Evolutionary conservation across 768 basidiomycete species (phyloP).

Genomic region (Agaricus blazei): DNA sequence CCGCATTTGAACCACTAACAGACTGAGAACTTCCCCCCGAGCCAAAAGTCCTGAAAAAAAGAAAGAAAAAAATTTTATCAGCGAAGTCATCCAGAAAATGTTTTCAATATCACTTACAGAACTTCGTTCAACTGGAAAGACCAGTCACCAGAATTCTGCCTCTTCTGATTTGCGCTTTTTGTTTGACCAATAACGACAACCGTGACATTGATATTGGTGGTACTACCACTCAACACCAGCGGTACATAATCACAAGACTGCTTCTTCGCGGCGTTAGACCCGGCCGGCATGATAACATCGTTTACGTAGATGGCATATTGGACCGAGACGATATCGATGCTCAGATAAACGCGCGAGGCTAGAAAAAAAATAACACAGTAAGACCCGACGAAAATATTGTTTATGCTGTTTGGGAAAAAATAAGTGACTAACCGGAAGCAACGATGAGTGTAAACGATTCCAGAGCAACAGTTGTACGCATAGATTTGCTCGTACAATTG

Average conservation of each 20-base stretch:
- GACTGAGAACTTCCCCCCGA: too few species aligned
- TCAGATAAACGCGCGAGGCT: slow-evolving; percentile 1
- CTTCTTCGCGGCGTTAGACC: neutral
- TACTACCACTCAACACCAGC: neutral
- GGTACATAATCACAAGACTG: neutral
- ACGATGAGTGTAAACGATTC: slow-evolving; percentile 8
- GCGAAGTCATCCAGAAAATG: too few species aligned
- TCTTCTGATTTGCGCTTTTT: neutral
- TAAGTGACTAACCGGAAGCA: neutral
- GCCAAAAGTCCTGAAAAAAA: too few species aligned
- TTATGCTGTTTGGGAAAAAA: too few species aligned
- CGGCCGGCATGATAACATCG: neutral
- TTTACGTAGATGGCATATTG: slow-evolving; percentile 5
- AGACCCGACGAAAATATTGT: too few species aligned
- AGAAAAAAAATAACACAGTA: neutral
- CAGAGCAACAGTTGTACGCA: neutral
- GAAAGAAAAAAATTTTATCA: too few species aligned
- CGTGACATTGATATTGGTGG: slow-evolving; percentile 5
- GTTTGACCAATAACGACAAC: slow-evolving; percentile 3
- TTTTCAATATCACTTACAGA: neutral
- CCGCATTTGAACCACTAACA: too few species aligned
- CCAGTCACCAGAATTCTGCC: neutral
- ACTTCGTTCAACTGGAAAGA: slow-evolving; percentile 7
- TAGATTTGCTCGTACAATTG: neutral
- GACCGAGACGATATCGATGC: neutral